Evolutionary conservation across 2,329 filamentous ascomycete genomes (phyloP).

Genomic region (Aspergillus sp.): DNA sequence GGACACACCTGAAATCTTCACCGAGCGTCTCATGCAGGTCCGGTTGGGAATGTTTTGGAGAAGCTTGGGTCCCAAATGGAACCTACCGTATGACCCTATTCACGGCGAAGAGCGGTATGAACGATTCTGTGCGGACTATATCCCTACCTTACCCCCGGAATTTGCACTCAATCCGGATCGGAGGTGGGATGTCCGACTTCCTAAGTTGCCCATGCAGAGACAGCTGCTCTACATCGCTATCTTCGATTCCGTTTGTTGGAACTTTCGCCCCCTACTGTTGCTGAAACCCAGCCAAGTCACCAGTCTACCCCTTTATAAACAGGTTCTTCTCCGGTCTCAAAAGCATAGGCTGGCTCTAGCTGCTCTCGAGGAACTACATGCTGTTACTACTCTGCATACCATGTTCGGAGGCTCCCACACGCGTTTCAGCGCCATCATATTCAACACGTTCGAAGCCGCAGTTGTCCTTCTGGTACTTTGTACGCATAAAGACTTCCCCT

Average conservation of each 20-base stretch:
- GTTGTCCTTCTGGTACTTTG: background rate
- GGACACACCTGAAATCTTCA: conserved; percentile 4
- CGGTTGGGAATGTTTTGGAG: conserved; percentile 11
- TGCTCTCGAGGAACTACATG: background rate
- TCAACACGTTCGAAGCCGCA: conserved; percentile 5
- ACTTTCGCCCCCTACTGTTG: conserved; percentile 7
- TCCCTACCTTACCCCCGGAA: background rate
- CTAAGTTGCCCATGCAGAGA: conserved; percentile 7
- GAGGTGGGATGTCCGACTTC: conserved; percentile 4
- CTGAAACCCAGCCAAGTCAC: background rate
- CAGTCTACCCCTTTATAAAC: conserved; percentile 5
- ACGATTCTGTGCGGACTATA: conserved; percentile 7
- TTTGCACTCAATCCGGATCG: background rate
- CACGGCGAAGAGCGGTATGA: conserved; percentile 13
- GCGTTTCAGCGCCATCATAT: conserved; percentile 6
- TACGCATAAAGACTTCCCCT: background rate
- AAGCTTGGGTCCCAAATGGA: background rate
- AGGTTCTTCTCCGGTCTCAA: conserved; percentile 1
- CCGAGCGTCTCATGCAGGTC: conserved; percentile 11
- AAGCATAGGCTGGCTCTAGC: background rate
- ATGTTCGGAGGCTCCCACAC: conserved; percentile 5
- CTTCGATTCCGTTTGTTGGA: conserved; percentile 12
- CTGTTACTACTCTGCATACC: conserved; percentile 2
- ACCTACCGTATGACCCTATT: conserved; percentile 1
- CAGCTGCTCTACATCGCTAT: conserved; percentile 12